Percentiles rank a stretch among this genome's conserved stretches.
Conservation (phyloP, 805 yeast species). For the Cyberlindnera galapagoensis region DNA sequence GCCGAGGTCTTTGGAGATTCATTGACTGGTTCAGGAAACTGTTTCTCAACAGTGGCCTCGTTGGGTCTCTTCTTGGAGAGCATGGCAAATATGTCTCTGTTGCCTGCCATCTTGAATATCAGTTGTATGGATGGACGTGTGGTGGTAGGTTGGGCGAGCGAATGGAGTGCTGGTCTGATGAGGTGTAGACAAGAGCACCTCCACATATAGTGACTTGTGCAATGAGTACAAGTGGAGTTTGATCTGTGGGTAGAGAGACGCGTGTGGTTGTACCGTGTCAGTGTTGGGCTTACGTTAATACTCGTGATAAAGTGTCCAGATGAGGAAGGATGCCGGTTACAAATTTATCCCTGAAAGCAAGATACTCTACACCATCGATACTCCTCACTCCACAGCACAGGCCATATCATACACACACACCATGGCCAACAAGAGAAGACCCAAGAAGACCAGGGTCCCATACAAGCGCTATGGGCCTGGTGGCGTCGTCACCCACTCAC, state of each 20-base stretch:
- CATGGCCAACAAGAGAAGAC: slow-evolving; percentile 86
- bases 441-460: slow-evolving; percentile 75
- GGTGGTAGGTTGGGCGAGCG: neutral
- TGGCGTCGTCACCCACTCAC: slow-evolving; percentile 31
- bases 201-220: slow-evolving; percentile 1
- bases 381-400: neutral
- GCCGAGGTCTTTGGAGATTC: too few relatives aligned
- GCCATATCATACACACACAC: too few relatives aligned
- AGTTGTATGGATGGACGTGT: too few relatives aligned
- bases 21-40: neutral
- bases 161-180: neutral
- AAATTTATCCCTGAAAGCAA: too few relatives aligned
- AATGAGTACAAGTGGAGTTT: too few relatives aligned
- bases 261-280: too few relatives aligned
- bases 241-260: too few relatives aligned
- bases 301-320: too few relatives aligned
- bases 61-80: slow-evolving; percentile 12
- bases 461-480: slow-evolving; percentile 66
- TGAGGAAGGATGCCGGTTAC: too few relatives aligned
- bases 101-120: slow-evolving; percentile 12
- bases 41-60: too few relatives aligned
- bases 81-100: slow-evolving; percentile 22
- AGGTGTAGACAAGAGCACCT: slow-evolving; percentile 1
- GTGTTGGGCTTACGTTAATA: too few relatives aligned
- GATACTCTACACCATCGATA: too few relatives aligned